Conservation (phyloP, 108 stramenopile species). For the Cylindrotheca closterium region DNA sequence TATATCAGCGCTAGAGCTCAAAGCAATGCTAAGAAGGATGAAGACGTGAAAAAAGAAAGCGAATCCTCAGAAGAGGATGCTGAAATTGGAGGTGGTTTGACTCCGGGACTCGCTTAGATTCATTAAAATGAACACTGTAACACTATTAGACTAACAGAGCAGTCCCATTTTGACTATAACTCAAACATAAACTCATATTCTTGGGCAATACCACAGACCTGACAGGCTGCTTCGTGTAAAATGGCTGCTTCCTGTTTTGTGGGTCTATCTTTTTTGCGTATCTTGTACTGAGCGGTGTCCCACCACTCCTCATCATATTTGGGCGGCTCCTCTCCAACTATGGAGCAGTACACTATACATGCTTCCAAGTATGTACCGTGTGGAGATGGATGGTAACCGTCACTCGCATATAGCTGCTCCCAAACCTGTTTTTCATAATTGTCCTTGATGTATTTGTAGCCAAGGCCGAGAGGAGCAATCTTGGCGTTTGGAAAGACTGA, state of each 20-base stretch:
- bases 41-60: neutral
- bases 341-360: slow-evolving; percentile 43
- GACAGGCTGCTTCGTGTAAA: slow-evolving; percentile 27
- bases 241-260: slow-evolving; percentile 48
- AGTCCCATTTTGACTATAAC: too few relatives aligned
- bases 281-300: slow-evolving; percentile 29
- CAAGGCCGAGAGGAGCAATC: slow-evolving; percentile 68
- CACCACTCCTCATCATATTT: slow-evolving; percentile 34
- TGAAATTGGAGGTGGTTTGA: slow-evolving; percentile 17
- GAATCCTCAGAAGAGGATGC: neutral
- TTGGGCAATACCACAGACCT: too few relatives aligned
- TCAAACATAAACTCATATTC: too few relatives aligned
- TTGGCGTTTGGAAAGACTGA: slow-evolving; percentile 24
- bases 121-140: neutral
- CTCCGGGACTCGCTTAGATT: slow-evolving; percentile 25
- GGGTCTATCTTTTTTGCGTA: slow-evolving; percentile 24
- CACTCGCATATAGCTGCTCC: slow-evolving; percentile 30
- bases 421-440: slow-evolving; percentile 21
- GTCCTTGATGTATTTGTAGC: slow-evolving; percentile 34
- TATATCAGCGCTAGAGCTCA: slow-evolving; percentile 59
- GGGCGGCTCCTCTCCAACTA: slow-evolving; percentile 32
- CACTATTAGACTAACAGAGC: too few relatives aligned
- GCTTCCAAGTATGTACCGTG: slow-evolving; percentile 44
- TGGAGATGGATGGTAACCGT: slow-evolving; percentile 40
- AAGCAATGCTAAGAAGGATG: neutral